Evolutionary conservation across 768 basidiomycete genomes (phyloP).

Genomic region (Boletus rufocinnamomeus): DNA sequence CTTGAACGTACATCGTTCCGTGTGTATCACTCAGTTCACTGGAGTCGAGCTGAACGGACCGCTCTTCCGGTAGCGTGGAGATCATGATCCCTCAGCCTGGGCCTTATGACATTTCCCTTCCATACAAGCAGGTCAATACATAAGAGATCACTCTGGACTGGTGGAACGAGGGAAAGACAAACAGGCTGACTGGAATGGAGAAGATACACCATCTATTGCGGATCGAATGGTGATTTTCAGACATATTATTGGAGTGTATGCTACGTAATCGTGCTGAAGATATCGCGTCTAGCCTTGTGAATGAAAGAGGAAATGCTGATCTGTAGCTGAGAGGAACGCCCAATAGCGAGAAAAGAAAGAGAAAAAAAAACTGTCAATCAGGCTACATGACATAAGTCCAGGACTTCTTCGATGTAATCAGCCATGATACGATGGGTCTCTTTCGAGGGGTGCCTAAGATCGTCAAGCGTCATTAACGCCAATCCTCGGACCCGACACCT

Average conservation of each 20-base stretch:
- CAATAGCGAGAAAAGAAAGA: not conserved
- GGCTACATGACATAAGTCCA: not conserved
- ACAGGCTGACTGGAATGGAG: not conserved
- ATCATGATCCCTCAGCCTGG: not conserved
- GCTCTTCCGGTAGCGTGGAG: not conserved
- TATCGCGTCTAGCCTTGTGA: not conserved
- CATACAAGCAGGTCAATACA: not conserved
- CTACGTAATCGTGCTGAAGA: not conserved
- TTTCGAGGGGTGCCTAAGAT: not conserved
- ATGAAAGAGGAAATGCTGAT: not conserved
- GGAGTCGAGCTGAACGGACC: not conserved
- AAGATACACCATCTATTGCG: not conserved
- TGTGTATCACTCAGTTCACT: not conserved
- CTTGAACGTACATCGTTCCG: not conserved
- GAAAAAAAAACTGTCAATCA: not conserved
- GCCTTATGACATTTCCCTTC: not conserved
- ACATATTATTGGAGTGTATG: not conserved
- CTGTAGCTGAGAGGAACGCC: not conserved
- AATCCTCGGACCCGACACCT: not conserved
- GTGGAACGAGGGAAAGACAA: not conserved
- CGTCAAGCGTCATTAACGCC: not conserved
- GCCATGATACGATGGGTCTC: not conserved
- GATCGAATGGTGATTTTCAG: not conserved
- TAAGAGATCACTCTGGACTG: not conserved
- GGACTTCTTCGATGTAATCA: not conserved